phyloP scores from a whole-genome alignment of 345 rosid species.

The Brassica nigra region DNA sequence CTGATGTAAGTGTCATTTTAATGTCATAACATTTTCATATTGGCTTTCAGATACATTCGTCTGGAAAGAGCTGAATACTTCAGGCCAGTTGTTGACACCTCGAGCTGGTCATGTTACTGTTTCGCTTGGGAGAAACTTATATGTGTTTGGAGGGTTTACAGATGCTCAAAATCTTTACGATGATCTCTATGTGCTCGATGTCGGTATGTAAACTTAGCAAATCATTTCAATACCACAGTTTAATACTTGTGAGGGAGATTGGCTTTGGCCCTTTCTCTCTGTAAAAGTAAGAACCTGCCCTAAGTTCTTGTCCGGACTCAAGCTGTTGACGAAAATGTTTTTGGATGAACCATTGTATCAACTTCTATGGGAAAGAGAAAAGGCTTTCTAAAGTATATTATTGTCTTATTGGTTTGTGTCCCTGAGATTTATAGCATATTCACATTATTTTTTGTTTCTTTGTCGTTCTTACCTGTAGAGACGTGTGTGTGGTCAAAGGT shows the following conservation, averaged over 20 bases:
- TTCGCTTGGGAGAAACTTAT: constrained; percentile 80
- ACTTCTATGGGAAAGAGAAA: no score
- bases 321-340: constrained; percentile 4
- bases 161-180: constrained; percentile 93
- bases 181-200: constrained; percentile 81
- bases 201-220: constrained; percentile 56
- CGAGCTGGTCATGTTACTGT: constrained; percentile 95
- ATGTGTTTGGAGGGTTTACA: constrained; percentile 95
- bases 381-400: background rate
- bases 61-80: constrained; percentile 81
- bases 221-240: background rate
- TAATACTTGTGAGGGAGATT: background rate
- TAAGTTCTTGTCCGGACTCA: background rate
- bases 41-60: constrained; percentile 64
- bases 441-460: constrained; percentile 5
- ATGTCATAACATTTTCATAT: constrained; percentile 2
- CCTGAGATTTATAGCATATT: constrained; percentile 1
- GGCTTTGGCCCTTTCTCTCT: constrained; percentile 7
- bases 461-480: constrained; percentile 51
- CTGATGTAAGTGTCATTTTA: constrained; percentile 6
- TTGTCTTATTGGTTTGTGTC: constrained; percentile 1
- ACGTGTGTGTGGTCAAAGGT: constrained; percentile 77
- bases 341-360: background rate
- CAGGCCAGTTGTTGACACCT: constrained; percentile 82
- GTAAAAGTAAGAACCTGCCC: background rate